Evolutionary conservation across 2,329 filamentous ascomycete genomes (phyloP).

Genomic region (Colletotrichum spinosum): DNA sequence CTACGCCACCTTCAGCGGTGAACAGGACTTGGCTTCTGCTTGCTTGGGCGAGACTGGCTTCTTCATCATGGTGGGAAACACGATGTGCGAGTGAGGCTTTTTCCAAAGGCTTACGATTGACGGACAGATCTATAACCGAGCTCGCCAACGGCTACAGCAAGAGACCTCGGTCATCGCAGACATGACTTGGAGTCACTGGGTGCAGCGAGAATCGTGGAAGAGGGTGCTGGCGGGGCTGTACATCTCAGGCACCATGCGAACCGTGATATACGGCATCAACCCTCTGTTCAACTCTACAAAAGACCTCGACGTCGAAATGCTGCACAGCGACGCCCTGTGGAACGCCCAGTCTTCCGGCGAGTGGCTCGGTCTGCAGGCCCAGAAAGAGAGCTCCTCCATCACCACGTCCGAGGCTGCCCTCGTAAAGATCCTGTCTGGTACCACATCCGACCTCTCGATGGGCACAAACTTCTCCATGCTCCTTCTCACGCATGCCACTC

Average conservation of each 20-base stretch:
- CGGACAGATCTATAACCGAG: background rate
- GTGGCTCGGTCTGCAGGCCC: background rate
- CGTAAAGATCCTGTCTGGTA: background rate
- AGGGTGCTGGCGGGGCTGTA: conserved; percentile 4
- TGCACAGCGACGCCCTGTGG: conserved; percentile 9
- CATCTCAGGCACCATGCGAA: background rate
- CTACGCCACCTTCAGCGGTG: conserved; percentile 11
- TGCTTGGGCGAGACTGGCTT: background rate
- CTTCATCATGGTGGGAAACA: background rate
- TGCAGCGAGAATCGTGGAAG: conserved; percentile 12
- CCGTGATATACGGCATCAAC: conserved; percentile 7
- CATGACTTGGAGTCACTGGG: background rate
- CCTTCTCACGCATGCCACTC: background rate
- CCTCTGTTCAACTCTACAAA: conserved; percentile 1
- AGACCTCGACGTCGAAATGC: conserved; percentile 1
- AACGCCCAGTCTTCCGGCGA: conserved; percentile 11
- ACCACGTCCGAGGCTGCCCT: background rate
- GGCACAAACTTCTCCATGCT: background rate
- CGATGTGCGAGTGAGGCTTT: background rate
- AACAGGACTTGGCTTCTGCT: conserved; percentile 2
- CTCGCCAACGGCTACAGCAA: background rate
- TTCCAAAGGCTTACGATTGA: background rate
- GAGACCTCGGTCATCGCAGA: background rate
- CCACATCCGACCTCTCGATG: background rate
- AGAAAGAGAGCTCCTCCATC: background rate